Conservation (phyloP, 2,329 filamentous ascomycete genomes). For the Penicillium aurantiogriseum region DNA sequence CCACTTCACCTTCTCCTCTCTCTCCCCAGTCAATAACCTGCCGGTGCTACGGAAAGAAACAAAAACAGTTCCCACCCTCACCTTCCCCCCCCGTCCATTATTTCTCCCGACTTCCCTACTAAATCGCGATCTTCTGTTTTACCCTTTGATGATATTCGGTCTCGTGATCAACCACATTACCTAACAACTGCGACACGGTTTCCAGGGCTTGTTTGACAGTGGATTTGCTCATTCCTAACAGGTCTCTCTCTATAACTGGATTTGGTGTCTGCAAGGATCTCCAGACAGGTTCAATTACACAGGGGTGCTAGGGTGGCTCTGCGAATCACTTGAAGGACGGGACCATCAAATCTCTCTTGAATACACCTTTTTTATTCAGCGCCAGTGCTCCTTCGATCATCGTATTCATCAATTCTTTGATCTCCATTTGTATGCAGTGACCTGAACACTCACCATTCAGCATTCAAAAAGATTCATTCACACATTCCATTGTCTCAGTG, state of each 20-base stretch:
- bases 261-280: not conserved
- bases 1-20: constrained; percentile 12
- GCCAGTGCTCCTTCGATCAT: constrained; percentile 22
- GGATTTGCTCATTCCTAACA: constrained; percentile 1
- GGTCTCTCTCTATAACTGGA: not conserved
- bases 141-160: not conserved
- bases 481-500: constrained; percentile 28
- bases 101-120: not conserved
- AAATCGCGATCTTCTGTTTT: not conserved
- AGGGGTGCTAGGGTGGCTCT: constrained; percentile 17
- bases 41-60: not conserved
- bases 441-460: constrained; percentile 26
- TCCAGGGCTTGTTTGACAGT: not conserved
- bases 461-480: constrained; percentile 29
- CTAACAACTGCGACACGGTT: not conserved
- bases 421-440: constrained; percentile 38
- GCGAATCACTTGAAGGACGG: constrained; percentile 21
- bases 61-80: not conserved
- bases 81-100: not conserved
- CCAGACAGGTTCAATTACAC: constrained; percentile 5
- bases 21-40: not conserved
- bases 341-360: constrained; percentile 12
- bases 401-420: constrained; percentile 32
- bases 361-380: constrained; percentile 15
- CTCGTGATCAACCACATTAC: not conserved